Percentiles rank a stretch among this genome's conserved stretches.
phyloP scores from a whole-genome alignment of 352 stramenopile species.

The Sclerospora graminicola region DNA sequence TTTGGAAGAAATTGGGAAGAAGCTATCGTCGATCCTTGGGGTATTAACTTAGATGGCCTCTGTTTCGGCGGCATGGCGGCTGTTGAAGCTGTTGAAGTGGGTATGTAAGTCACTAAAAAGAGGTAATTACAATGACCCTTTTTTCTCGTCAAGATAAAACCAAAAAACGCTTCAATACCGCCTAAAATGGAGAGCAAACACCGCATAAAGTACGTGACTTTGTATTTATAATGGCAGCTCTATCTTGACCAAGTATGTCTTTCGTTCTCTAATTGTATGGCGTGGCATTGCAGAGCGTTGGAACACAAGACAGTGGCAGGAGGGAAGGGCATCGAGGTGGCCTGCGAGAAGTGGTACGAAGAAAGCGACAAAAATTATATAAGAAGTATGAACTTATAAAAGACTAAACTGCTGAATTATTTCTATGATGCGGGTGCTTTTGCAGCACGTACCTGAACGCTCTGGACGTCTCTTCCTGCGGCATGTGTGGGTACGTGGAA shows the following conservation, averaged over 20 bases:
- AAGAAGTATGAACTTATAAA: background rate
- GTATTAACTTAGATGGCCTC: no score
- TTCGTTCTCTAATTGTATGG: background rate
- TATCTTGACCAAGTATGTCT: background rate
- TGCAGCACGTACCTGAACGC: constrained; percentile 63
- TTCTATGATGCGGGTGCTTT: constrained; percentile 1
- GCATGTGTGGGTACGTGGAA: constrained; percentile 55
- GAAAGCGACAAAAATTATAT: background rate
- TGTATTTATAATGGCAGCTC: background rate
- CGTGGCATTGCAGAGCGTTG: constrained; percentile 9
- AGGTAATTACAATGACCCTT: no score
- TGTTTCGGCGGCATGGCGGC: no score
- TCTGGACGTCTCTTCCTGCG: constrained; percentile 37
- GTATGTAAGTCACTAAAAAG: no score
- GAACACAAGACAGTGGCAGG: constrained; percentile 50
- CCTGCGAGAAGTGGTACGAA: constrained; percentile 42
- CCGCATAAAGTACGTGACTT: constrained; percentile 5
- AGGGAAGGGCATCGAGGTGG: constrained; percentile 40
- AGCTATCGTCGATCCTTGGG: no score
- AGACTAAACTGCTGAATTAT: background rate
- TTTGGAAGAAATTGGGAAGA: no score
- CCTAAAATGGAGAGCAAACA: no score
- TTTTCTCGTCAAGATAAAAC: no score
- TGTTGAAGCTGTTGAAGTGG: no score
- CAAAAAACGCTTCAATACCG: no score